phyloP scores from a whole-genome alignment of 2,329 filamentous ascomycete species.

The Cryphonectria radicalis region DNA sequence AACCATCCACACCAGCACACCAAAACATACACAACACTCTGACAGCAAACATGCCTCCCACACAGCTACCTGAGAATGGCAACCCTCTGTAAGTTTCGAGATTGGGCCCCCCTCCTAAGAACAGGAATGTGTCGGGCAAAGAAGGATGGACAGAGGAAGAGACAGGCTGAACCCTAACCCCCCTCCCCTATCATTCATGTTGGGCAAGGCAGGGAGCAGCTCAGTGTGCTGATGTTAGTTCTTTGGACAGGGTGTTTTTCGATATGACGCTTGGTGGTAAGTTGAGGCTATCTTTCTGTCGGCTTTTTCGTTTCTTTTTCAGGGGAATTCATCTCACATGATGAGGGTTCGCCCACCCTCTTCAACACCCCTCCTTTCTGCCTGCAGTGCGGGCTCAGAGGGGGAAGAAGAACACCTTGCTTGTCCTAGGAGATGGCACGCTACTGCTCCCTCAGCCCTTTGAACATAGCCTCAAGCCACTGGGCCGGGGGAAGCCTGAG shows the following conservation, averaged over 20 bases:
- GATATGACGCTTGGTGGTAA: conserved; percentile 71
- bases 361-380: not conserved
- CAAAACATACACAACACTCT: not conserved
- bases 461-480: not conserved
- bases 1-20: not conserved
- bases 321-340: not conserved
- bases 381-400: not conserved
- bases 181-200: not conserved
- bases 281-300: conserved; percentile 35
- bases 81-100: conserved; percentile 46
- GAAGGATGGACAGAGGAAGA: not conserved
- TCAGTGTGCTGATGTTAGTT: not conserved
- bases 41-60: conserved; percentile 24
- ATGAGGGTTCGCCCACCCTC: not conserved
- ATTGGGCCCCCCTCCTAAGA: not conserved
- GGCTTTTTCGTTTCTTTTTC: not conserved
- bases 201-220: too few relatives aligned
- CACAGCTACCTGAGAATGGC: conserved; percentile 26
- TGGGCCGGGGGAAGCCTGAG: too few relatives aligned
- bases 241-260: conserved; percentile 38
- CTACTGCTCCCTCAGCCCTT: not conserved
- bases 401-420: not conserved
- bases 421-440: not conserved
- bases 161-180: conserved; percentile 21
- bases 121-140: not conserved